phyloP scores from a whole-genome alignment of 345 rosid genomes.

The Lumnitzera racemosa region DNA sequence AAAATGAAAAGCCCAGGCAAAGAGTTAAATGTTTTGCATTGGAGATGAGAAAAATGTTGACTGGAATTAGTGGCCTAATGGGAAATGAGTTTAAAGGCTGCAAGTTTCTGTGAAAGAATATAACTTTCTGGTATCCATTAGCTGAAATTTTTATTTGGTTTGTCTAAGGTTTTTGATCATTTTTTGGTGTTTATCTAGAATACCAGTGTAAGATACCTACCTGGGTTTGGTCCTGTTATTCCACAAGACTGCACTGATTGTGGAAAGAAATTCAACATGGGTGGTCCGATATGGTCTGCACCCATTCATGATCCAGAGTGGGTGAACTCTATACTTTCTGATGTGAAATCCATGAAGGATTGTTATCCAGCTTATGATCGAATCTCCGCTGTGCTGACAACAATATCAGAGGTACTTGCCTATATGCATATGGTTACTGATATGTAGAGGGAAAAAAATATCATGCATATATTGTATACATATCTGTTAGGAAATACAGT shows the following conservation, averaged over 20 bases:
- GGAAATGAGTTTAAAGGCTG: no score
- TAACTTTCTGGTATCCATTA: no score
- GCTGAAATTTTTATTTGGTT: not conserved
- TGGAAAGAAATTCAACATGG: slow-evolving; percentile 95
- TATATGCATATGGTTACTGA: no score
- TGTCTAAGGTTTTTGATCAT: slow-evolving; percentile 1
- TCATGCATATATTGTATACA: no score
- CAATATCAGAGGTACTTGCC: slow-evolving; percentile 64
- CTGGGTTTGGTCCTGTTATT: slow-evolving; percentile 91
- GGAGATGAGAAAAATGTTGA: no score
- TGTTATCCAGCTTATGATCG: slow-evolving; percentile 86
- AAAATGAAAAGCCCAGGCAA: no score
- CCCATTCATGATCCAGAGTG: slow-evolving; percentile 92
- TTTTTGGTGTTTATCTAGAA: slow-evolving; percentile 27
- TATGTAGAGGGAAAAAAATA: no score
- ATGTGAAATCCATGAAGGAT: slow-evolving; percentile 69
- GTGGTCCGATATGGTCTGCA: slow-evolving; percentile 98
- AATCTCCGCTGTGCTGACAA: slow-evolving; percentile 82
- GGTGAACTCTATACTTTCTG: slow-evolving; percentile 57
- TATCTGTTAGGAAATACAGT: no score
- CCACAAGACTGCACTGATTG: slow-evolving; percentile 88
- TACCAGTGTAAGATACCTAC: slow-evolving; percentile 75
- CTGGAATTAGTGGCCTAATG: no score
- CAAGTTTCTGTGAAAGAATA: no score
- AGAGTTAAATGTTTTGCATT: no score